Percentiles rank a stretch among this genome's conserved stretches.
Conservation (phyloP, 345 rosid genomes). For the Trapa bicornis region DNA sequence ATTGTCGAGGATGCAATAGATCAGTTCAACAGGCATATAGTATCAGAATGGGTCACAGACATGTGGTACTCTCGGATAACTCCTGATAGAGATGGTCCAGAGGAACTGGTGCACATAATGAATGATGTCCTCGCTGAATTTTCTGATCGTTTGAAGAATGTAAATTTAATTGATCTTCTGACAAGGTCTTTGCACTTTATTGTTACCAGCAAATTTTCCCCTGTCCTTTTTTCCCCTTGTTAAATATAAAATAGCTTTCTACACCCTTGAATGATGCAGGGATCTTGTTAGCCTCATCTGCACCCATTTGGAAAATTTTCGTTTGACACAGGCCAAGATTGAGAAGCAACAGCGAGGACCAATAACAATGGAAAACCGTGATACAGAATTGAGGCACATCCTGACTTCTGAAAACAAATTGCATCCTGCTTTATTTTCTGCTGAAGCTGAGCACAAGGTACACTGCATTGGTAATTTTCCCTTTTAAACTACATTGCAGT, state of each 20-base stretch:
- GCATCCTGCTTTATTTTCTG: constrained; percentile 91
- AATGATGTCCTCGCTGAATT: constrained; percentile 73
- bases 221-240: constrained; percentile 2
- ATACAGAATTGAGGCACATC: constrained; percentile 47
- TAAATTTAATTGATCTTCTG: constrained; percentile 81
- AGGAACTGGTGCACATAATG: constrained; percentile 60
- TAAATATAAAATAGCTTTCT: constrained; percentile 11
- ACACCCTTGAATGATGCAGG: constrained; percentile 46
- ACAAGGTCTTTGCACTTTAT: constrained; percentile 46
- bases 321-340: constrained; percentile 58
- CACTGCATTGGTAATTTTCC: not conserved
- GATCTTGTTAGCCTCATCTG: constrained; percentile 68
- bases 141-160: constrained; percentile 63
- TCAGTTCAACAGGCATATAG: constrained; percentile 62
- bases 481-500: not conserved
- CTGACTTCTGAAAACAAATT: constrained; percentile 69
- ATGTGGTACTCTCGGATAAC: constrained; percentile 92
- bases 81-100: constrained; percentile 82
- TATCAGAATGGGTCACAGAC: constrained; percentile 89
- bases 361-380: constrained; percentile 47
- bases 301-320: constrained; percentile 75
- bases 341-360: constrained; percentile 32
- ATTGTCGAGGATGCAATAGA: constrained; percentile 85
- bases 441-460: constrained; percentile 96
- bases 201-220: not conserved